Evolutionary conservation across 495 filamentous ascomycete species (phyloP), one percentile per base, ranked within the genome.

Genomic region (Tetracladium marchalianum): DNA sequence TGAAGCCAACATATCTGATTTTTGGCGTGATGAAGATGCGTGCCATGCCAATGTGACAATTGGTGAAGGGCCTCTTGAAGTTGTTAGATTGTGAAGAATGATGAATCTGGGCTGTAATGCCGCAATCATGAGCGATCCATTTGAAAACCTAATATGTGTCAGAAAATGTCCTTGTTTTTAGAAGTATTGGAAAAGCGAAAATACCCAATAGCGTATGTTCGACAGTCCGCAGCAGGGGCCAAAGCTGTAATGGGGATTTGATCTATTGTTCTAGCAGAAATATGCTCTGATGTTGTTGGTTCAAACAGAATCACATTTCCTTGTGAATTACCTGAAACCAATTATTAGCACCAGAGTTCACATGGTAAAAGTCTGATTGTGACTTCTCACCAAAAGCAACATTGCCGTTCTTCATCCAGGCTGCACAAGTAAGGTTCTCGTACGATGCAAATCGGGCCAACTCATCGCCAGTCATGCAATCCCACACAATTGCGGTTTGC

Each of bases 401-500:
- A 72, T 96, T 94, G 34, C 93, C 92, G 69, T 96, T 95, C 39
- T 83, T 77, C 92, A 98, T 95, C 89, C 90, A 98, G 13, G 85
- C 72, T 39, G 92, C 92, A 39, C 85, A 81, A 34, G 76, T 77
- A 45, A 98, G 75, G 49, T 82, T 75, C 59, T 95, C 89, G 58
- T 94, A 96, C 0, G 88, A 87, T 43, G 81, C 81, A 63, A 96
- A 96, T 39, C 90, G 75, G 13, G 92, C 82, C 50, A 95, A 76
- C 58, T 95, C 89, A 34, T 85, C 84, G 31, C 92, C 92, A 0
- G 88, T 95, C 64, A 94, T 78, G 31, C 95, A 71, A 67, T 97
- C 90, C 92, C 92, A 98, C 16, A 98, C 87, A 57, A 97, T 94
- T 1, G 89, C 89, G 4, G 86, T 95, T 64, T 87, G 84, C 22